These are phyloP conservation scores for Sanchytrium tribonematis DNA, from an alignment of 371 early-diverging fungal species.

Conservation along the genomic window DNA sequence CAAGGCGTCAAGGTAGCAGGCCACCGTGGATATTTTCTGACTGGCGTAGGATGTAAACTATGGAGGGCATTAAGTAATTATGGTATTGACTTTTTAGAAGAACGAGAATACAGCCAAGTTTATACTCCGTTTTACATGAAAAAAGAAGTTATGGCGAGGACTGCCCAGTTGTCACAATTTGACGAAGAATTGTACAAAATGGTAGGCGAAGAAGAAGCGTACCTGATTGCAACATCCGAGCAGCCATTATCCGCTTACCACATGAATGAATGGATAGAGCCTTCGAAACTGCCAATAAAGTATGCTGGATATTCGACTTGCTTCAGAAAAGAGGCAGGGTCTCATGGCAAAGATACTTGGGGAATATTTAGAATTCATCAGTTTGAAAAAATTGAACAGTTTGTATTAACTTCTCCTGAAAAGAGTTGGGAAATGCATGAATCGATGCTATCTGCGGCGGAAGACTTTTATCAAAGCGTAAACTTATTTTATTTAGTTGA, in stretches of 20 bases:
- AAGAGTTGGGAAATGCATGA: slow-evolving; percentile 94
- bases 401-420: slow-evolving; percentile 83
- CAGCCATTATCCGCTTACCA: slow-evolving; percentile 97
- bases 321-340: slow-evolving; percentile 99
- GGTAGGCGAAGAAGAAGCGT: slow-evolving; percentile 47
- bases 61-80: slow-evolving; percentile 88
- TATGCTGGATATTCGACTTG: slow-evolving; percentile 96
- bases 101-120: slow-evolving; percentile 66
- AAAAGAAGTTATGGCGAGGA: slow-evolving; percentile 89
- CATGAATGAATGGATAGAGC: slow-evolving; percentile 66
- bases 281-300: slow-evolving; percentile 8
- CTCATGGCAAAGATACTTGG: slow-evolving; percentile 96
- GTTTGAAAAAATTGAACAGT: slow-evolving; percentile 99
- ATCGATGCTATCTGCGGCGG: slow-evolving; percentile 74
- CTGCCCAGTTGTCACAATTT: slow-evolving; percentile 94
- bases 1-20: slow-evolving; percentile 77
- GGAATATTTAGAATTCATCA: slow-evolving; percentile 99
- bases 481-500: slow-evolving; percentile 6
- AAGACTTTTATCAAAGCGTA: slow-evolving; percentile 83
- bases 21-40: slow-evolving; percentile 96
- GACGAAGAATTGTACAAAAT: slow-evolving; percentile 98
- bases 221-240: slow-evolving; percentile 97
- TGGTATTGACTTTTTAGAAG: slow-evolving; percentile 77
- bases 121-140: slow-evolving; percentile 98
- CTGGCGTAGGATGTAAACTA: slow-evolving; percentile 77